Evolutionary conservation across 805 yeast genomes (phyloP), one percentile per base, ranked within the genome.

Genomic region (Osmozyma mogii): DNA sequence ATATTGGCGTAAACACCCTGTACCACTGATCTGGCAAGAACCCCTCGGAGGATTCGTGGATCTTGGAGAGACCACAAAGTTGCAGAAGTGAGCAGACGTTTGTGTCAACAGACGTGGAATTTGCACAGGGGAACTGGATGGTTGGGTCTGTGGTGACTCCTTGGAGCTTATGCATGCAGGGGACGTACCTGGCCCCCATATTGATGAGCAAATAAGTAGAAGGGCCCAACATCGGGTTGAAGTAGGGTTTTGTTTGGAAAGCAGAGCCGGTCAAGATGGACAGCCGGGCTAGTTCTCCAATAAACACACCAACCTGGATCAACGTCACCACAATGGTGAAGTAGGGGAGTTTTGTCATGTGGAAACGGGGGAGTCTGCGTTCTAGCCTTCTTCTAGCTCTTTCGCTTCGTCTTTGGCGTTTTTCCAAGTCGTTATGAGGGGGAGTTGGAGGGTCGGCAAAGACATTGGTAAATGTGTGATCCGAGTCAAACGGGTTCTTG

Each of bases 191-290:
- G 3, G 84, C 78, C 2, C 88, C 88, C 69, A 76, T 68, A 41
- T 75, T 70, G 33, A 80, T 77, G 45, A 74, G 65, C 1, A 78
- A 58, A 43, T 77, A 77, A 0, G 78, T 56, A 3, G 84, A 77
- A 9, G 88, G 88, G 1, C 88, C 88, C 16, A 80, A 49, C 87
- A 80, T 79, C 5, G 87, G 88, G 47, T 80, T 80, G 58, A 80
- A 76, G 36, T 73, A 70, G 4, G 88, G 88, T 41, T 75, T 52
- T 0, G 83, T 75, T 46, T 75, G 84, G 36, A 80, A 67, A 3
- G 79, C 73, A 10, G 70, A 63, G 2, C 84, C 83, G 0, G 87
- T 79, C 25, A 72, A 56, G 5, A 49, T 43, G 5, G 74, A 68
- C 82, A 75, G 74, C 32, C 56, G 58, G 8, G 61, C 68, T 20